A percentile compares a stretch with the other conserved stretches of the same genome.
Evolutionary conservation across 495 filamentous ascomycete species (phyloP).

Genomic region (Glarea lozoyensis): DNA sequence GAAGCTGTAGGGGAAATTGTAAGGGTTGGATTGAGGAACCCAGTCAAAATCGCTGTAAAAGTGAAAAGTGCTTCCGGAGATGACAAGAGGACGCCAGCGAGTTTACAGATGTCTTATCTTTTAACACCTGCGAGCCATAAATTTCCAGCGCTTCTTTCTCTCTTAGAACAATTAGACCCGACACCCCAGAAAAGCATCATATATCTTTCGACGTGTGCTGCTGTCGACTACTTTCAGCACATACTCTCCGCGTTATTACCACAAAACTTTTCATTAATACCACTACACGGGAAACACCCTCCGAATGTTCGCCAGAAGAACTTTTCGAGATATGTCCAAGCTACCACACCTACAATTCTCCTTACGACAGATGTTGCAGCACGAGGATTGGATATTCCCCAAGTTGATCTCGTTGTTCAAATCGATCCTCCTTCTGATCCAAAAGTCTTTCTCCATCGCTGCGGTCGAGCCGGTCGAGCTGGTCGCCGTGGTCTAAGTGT

Average conservation of each 20-base stretch:
- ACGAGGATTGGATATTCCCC: slow-evolving; percentile 86
- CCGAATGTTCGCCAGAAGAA: slow-evolving; percentile 73
- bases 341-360: slow-evolving; percentile 63
- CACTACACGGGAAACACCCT: slow-evolving; percentile 84
- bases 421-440: slow-evolving; percentile 87
- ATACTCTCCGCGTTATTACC: slow-evolving; percentile 60
- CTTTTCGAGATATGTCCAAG: slow-evolving; percentile 66
- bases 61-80: slow-evolving; percentile 73
- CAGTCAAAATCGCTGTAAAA: slow-evolving; percentile 85
- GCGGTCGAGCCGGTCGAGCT: slow-evolving; percentile 84
- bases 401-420: slow-evolving; percentile 89
- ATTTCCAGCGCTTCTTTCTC: slow-evolving; percentile 57
- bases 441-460: slow-evolving; percentile 91
- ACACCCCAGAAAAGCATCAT: slow-evolving; percentile 80
- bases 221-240: slow-evolving; percentile 85
- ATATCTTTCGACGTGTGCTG: slow-evolving; percentile 88
- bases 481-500: slow-evolving; percentile 80
- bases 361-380: slow-evolving; percentile 80
- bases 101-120: slow-evolving; percentile 83
- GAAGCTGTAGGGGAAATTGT: slow-evolving; percentile 89
- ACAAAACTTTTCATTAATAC: slow-evolving; percentile 56
- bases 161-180: slow-evolving; percentile 60
- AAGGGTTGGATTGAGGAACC: slow-evolving; percentile 85
- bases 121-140: slow-evolving; percentile 66
- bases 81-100: slow-evolving; percentile 81